Evolutionary conservation across 2,329 filamentous ascomycete species (phyloP).

Genomic region (Mariannaea sp.): DNA sequence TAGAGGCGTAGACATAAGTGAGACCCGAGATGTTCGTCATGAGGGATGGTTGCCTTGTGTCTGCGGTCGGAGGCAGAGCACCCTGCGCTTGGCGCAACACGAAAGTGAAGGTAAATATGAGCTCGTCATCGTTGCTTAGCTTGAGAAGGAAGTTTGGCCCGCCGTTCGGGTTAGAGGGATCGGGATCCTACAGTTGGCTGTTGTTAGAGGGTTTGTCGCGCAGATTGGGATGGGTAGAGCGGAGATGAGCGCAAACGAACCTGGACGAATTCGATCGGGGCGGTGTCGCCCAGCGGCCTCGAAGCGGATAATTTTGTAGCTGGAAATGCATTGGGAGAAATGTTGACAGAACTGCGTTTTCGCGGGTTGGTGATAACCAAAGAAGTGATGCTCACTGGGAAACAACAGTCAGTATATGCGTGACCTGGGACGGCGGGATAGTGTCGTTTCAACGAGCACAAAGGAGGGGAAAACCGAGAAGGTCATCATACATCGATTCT

Average conservation of each 20-base stretch:
- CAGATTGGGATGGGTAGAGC: conserved; percentile 17
- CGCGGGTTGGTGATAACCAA: conserved; percentile 80
- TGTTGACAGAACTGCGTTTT: conserved; percentile 74
- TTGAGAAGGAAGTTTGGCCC: conserved; percentile 82
- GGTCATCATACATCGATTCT: conserved; percentile 76
- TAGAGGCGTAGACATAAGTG: conserved; percentile 91
- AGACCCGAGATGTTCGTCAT: conserved; percentile 86
- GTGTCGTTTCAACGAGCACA: conserved; percentile 6
- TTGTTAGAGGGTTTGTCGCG: conserved; percentile 29
- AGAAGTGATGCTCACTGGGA: conserved; percentile 81
- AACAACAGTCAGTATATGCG: conserved; percentile 26
- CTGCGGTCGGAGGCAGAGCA: conserved; percentile 48
- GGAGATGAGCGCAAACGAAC: conserved; percentile 54
- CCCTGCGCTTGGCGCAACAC: conserved; percentile 65
- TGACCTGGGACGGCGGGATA: not conserved
- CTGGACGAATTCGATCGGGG: conserved; percentile 88
- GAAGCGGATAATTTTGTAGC: conserved; percentile 76
- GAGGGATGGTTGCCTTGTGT: conserved; percentile 51
- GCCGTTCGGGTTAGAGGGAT: conserved; percentile 54
- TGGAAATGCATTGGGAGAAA: conserved; percentile 86
- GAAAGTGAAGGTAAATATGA: conserved; percentile 92
- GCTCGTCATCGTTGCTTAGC: conserved; percentile 86
- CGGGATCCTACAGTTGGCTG: conserved; percentile 73
- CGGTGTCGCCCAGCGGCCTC: conserved; percentile 73
- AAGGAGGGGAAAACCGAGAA: conserved; percentile 18